Base-by-base conservation (phyloP, 495 filamentous ascomycete species). In the Aspergillus cavernicola region DNA sequence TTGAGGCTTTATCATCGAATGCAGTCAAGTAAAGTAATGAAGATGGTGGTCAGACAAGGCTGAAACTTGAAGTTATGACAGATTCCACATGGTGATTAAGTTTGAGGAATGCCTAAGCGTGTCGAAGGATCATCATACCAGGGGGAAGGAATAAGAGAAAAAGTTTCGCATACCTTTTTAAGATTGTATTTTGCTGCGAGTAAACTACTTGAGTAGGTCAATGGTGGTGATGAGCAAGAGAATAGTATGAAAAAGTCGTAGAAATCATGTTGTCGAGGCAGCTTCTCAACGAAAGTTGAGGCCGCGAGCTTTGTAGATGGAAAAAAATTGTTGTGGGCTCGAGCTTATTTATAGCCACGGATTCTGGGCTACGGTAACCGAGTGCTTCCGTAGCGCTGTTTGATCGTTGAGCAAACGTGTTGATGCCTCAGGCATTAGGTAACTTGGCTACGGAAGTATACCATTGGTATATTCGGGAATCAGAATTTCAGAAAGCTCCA, bases 41-140 rank as follows among this genome's bases (percentile, higher is more conserved):
- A 48, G 42, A 57, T 47, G 18, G 44, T 47, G 58, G 77, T 95
- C 91, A 96, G 90, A 95, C 91, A 95, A 95, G 91, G 91, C 90
- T 95, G 91, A 96, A 95, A 95, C 90, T 87, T 85, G 66, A 67
- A 62, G 79, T 68, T 74, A 15, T 15, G 83, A 89, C 84, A 82
- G 80, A 80, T 80, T 95, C 90, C 78, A 92, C 89, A 95, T 85
- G 64, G 66, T 84, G 70, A 82, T 95, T 95, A 85, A 80, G 91
- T 79, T 87, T 85, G 91, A 96, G 91, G 91, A 95, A 95, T 95
- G 89, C 91, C 88, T 90, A 47, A 86, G 83, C 83, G 77, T 85
- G 85, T 91, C 80, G 76, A 75, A 79, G 81, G 70, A 83, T 96
- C 90, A 96, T 93, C 86, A 93, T 75, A 58, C 65, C 72, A 79